Evolutionary conservation across 2,329 filamentous ascomycete genomes (phyloP), one percentile per base, ranked within the genome.

Genomic region (Teratosphaeriaceae sp.): DNA sequence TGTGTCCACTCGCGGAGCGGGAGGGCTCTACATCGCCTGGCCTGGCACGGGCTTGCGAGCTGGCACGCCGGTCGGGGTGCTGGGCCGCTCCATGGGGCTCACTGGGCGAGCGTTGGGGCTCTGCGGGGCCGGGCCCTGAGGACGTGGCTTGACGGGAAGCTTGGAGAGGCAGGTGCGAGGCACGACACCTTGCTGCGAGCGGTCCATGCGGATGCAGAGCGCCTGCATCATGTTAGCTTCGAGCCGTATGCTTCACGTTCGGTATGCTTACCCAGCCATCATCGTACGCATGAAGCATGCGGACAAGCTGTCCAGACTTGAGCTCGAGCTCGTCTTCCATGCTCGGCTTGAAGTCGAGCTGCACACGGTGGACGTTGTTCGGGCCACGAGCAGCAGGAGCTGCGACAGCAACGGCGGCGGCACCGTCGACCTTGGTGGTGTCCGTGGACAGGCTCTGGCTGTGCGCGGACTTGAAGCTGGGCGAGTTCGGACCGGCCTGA

Each of bases 231-330:
- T 36, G 45, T 47, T 62, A 54, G 60, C 55, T 47, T 41, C 43
- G 38, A 44, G 30, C n/a, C n/a, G 26, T 11, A 12, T 21, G 12
- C 24, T 27, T 13, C 5, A 31, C 9, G 36, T 21, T 8, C 5
- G 11, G 13, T 18, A 8, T 23, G 75, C 85, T 76, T 77, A 90
- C 86, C 92, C 92, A 98, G 58, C 92, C 92, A 67, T 98, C 92
- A 61, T 98, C 92, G 58, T 97, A 98, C 67, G 95, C 89, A 60
- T 97, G 90, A 40, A 97, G 73, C 51, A 98, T 72, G 51, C 90
- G 79, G 39, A 97, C 87, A 38, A 98, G 74, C 49, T 94, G 82
- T 40, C 92, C 92, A 45, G 83, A 79, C 49, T 73, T 77, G 34
- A 98, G 75, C 49, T 80, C 85, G 59, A 98, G 73, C 67, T 98